Evolutionary conservation across 2,329 filamentous ascomycete genomes (phyloP).

Genomic region (Penicillium expansum): DNA sequence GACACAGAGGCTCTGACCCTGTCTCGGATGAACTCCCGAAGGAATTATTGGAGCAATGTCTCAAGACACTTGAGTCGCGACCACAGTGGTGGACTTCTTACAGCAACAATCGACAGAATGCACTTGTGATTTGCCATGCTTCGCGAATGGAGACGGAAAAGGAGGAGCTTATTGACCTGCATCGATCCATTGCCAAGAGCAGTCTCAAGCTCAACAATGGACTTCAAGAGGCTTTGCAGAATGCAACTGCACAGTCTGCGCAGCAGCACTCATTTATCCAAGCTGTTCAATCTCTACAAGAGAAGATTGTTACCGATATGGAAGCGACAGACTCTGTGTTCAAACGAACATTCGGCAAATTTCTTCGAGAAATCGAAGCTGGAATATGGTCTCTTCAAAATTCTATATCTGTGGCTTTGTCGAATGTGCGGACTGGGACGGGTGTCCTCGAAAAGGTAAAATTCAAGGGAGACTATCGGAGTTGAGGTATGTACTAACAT

Average conservation of each 20-base stretch:
- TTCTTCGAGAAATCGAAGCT: slow-evolving; percentile 28
- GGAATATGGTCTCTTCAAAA: slow-evolving; percentile 23
- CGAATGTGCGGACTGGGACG: slow-evolving; percentile 17
- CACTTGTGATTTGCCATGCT: slow-evolving; percentile 61
- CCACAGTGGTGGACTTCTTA: slow-evolving; percentile 64
- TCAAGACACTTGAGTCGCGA: slow-evolving; percentile 53
- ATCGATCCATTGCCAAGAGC: slow-evolving; percentile 40
- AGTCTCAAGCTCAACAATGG: slow-evolving; percentile 36
- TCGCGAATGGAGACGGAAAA: slow-evolving; percentile 59
- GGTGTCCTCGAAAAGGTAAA: slow-evolving; percentile 25
- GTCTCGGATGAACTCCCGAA: slow-evolving; percentile 17
- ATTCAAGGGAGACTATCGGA: background rate
- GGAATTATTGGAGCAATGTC: slow-evolving; percentile 49
- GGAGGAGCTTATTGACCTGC: slow-evolving; percentile 42
- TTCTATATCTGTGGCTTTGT: slow-evolving; percentile 21
- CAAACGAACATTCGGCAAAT: slow-evolving; percentile 22
- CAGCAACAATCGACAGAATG: slow-evolving; percentile 61
- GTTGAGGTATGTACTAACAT: background rate
- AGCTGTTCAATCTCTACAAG: slow-evolving; percentile 30
- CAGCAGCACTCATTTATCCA: slow-evolving; percentile 37
- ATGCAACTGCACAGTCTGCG: slow-evolving; percentile 29
- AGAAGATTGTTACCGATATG: slow-evolving; percentile 32
- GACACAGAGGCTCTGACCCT: slow-evolving; percentile 20
- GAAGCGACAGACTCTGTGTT: slow-evolving; percentile 28
- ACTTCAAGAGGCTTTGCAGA: slow-evolving; percentile 34